phyloP scores from a whole-genome alignment of 2,329 filamentous ascomycete genomes.

The Dactylellina haptotyla region DNA sequence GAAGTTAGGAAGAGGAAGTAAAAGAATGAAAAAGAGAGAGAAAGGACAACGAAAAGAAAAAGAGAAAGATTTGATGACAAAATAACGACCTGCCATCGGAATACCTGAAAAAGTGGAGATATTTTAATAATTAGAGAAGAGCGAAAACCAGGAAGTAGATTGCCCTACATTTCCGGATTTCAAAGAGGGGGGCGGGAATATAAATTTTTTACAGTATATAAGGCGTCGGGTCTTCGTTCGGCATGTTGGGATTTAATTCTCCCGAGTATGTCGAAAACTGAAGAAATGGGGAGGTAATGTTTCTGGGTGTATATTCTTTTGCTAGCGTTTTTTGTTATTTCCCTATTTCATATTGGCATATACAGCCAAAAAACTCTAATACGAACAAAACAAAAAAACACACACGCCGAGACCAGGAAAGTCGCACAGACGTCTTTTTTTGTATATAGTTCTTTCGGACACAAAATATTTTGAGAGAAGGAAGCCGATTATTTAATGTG shows the following conservation, averaged over 20 bases:
- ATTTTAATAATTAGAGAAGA: no score
- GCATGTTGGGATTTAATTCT: conserved; percentile 14
- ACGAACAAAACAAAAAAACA: neutral
- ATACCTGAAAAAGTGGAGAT: no score
- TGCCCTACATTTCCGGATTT: no score
- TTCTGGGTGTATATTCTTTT: conserved; percentile 38
- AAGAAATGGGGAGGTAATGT: conserved; percentile 3
- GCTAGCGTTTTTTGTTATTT: conserved; percentile 2
- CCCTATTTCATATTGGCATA: conserved; percentile 6
- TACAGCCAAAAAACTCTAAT: conserved; percentile 11
- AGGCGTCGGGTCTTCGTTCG: conserved; percentile 26
- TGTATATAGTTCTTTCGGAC: conserved; percentile 25
- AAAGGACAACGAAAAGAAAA: neutral
- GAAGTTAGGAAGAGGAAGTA: conserved; percentile 42
- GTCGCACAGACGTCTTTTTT: neutral
- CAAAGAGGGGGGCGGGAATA: no score
- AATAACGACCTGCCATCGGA: no score
- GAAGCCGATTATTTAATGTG: neutral
- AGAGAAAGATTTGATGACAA: no score
- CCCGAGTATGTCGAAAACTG: neutral
- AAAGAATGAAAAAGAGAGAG: neutral
- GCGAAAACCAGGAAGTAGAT: neutral
- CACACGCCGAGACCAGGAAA: no score
- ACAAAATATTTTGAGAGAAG: conserved; percentile 1
- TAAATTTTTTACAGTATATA: conserved; percentile 34